phyloP scores from a whole-genome alignment of 805 yeast genomes.

The Wickerhamomyces silvicola region DNA sequence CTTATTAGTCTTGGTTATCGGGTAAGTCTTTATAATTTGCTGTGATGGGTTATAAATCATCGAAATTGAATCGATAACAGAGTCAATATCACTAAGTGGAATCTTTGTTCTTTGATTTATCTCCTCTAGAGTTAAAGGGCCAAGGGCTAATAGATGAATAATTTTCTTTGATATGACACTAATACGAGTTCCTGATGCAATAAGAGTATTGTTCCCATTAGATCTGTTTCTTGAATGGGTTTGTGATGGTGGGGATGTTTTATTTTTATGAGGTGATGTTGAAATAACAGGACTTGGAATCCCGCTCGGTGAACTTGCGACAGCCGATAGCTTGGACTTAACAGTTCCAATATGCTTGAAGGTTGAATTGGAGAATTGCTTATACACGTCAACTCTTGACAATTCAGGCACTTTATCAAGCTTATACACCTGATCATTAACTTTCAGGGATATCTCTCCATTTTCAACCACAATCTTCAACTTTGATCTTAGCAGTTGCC shows the following conservation, averaged over 20 bases:
- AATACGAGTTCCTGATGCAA: conserved; percentile 15
- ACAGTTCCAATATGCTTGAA: conserved; percentile 17
- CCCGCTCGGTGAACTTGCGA: conserved; percentile 4
- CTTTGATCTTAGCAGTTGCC: conserved; percentile 8
- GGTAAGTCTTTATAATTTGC: conserved; percentile 23
- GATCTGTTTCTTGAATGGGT: not conserved
- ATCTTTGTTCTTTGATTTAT: conserved; percentile 26
- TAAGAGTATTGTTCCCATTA: not conserved
- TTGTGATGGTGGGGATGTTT: not conserved
- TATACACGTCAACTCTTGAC: conserved; percentile 14
- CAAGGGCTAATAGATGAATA: conserved; percentile 41
- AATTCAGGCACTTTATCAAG: conserved; percentile 4
- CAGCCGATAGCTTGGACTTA: conserved; percentile 7
- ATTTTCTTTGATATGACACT: conserved; percentile 27
- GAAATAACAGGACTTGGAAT: not conserved
- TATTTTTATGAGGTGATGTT: not conserved
- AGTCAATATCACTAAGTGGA: conserved; percentile 21
- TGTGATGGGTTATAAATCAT: conserved; percentile 24
- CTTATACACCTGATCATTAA: conserved; percentile 4
- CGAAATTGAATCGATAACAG: conserved; percentile 21
- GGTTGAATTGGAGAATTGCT: conserved; percentile 16
- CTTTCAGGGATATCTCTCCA: conserved; percentile 13
- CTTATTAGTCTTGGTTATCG: conserved; percentile 20
- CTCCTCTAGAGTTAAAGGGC: conserved; percentile 32
- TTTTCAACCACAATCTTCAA: conserved; percentile 17